Evolutionary conservation across 257 asterid genomes (phyloP).

Genomic region (Przewalskia tangutica): DNA sequence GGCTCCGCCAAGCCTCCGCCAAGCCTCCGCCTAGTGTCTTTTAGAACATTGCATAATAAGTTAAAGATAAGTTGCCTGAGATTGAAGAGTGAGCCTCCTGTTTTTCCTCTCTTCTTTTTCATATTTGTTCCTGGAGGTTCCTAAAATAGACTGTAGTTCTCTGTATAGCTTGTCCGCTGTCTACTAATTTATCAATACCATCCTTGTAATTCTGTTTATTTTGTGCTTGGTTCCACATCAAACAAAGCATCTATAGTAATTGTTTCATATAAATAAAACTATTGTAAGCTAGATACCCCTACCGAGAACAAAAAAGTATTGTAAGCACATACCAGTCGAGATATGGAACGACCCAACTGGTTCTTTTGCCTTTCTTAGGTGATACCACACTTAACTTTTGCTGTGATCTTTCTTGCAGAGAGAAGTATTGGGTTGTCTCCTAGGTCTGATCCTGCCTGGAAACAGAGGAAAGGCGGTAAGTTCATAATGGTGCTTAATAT

Average conservation of each 20-base stretch:
- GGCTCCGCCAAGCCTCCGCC: too few relatives aligned
- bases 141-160: background rate
- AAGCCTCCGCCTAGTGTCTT: too few relatives aligned
- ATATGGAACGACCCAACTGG: background rate
- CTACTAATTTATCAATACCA: background rate
- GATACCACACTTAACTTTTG: background rate
- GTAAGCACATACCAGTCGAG: background rate
- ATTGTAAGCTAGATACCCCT: background rate
- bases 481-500: background rate
- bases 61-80: background rate
- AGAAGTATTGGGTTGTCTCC: background rate
- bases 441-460: background rate
- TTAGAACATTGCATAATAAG: too few relatives aligned
- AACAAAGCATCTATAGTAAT: background rate
- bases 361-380: background rate
- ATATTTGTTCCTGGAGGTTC: background rate
- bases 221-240: background rate
- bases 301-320: background rate
- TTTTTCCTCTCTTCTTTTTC: background rate
- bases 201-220: background rate
- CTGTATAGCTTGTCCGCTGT: background rate
- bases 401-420: background rate
- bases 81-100: background rate
- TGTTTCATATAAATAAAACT: background rate
- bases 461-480: background rate